Conservation (phyloP, 345 rosid species). For the Viola odorata region DNA sequence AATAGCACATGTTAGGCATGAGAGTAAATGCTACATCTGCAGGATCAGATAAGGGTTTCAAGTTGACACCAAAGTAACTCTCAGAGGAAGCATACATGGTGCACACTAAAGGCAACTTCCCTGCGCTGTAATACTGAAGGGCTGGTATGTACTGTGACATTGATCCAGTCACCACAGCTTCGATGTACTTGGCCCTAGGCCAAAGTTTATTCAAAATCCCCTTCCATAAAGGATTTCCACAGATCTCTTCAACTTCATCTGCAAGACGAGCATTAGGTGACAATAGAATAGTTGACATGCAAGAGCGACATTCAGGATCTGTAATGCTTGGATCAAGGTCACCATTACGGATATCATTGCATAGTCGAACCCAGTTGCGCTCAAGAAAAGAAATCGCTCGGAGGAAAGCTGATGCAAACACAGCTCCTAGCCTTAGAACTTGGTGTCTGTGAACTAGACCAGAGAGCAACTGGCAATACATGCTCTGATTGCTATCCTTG, state of each 20-base stretch:
- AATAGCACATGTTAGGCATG: conserved; percentile 62
- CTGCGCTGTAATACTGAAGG: conserved; percentile 47
- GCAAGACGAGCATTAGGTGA: conserved; percentile 42
- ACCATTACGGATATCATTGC: conserved; percentile 45
- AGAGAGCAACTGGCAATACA: conserved; percentile 63
- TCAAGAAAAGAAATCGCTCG: conserved; percentile 56
- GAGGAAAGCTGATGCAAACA: conserved; percentile 58
- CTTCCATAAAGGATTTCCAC: conserved; percentile 47
- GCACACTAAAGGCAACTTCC: conserved; percentile 51
- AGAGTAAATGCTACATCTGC: conserved; percentile 51
- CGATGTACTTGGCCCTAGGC: conserved; percentile 63
- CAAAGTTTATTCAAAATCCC: conserved; percentile 56
- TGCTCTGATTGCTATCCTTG: conserved; percentile 59
- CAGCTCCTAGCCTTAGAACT: conserved; percentile 57
- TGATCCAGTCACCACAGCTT: conserved; percentile 65
- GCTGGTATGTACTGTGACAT: conserved; percentile 67
- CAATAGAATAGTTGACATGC: conserved; percentile 30
- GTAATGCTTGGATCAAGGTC: conserved; percentile 35
- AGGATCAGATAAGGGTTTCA: conserved; percentile 55
- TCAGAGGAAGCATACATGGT: conserved; percentile 75
- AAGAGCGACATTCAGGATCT: conserved; percentile 41
- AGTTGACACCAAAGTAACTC: conserved; percentile 62
- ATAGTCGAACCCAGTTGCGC: conserved; percentile 47
- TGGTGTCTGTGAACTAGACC: conserved; percentile 50
- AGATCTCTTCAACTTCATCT: conserved; percentile 46